Conservation (phyloP, 2,329 filamentous ascomycete genomes). For the Xylaria sp. region DNA sequence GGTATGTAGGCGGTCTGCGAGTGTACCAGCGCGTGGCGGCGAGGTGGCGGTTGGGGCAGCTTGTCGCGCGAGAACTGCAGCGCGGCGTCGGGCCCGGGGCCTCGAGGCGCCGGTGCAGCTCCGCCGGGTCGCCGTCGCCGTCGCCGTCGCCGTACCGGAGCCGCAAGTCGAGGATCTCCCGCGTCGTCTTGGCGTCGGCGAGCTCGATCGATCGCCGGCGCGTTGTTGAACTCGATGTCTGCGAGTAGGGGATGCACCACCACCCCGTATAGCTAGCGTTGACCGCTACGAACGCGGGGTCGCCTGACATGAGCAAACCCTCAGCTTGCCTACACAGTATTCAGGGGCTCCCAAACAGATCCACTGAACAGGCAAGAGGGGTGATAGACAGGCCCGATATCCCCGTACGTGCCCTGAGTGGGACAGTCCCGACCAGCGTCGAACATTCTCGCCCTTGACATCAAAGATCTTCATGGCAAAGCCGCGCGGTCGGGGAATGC, state of each 20-base stretch:
- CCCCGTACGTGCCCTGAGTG: slow-evolving; percentile 32
- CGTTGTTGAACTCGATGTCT: slow-evolving; percentile 53
- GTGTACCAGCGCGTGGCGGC: slow-evolving; percentile 42
- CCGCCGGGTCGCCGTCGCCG: slow-evolving; percentile 39
- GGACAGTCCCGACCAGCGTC: slow-evolving; percentile 38
- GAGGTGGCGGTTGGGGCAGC: slow-evolving; percentile 44
- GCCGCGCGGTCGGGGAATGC: slow-evolving; percentile 48
- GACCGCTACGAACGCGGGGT: no score
- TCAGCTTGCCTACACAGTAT: no score
- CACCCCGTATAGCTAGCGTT: neutral
- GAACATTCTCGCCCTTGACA: slow-evolving; percentile 47
- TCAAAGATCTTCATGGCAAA: slow-evolving; percentile 54
- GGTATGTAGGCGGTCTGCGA: slow-evolving; percentile 52
- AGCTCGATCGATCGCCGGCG: slow-evolving; percentile 53
- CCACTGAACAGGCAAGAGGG: no score
- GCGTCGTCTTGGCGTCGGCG: slow-evolving; percentile 42
- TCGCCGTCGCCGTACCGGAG: slow-evolving; percentile 42
- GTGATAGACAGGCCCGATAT: no score
- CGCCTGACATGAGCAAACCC: no score
- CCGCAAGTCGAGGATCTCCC: slow-evolving; percentile 46
- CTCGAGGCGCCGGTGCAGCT: slow-evolving; percentile 46
- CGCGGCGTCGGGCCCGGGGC: slow-evolving; percentile 24
- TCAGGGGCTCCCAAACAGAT: no score
- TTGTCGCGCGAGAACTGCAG: slow-evolving; percentile 44
- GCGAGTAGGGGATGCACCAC: no score